Conservation (phyloP, 805 yeast species). For the Candida adriatica region DNA sequence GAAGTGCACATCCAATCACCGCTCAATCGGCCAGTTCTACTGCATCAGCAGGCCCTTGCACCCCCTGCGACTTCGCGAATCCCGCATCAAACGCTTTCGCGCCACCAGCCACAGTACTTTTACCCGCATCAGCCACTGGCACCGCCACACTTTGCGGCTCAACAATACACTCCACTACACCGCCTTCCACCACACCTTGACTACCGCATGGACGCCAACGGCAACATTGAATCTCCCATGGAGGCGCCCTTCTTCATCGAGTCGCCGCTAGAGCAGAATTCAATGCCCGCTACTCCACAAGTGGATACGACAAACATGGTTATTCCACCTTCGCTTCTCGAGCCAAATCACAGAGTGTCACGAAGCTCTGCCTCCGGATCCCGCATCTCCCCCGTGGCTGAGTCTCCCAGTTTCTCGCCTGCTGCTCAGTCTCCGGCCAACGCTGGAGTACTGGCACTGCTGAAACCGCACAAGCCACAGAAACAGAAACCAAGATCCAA, state of each 20-base stretch:
- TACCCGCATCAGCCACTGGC: too few species aligned
- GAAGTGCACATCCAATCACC: too few species aligned
- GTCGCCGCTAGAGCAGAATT: constrained; percentile 2
- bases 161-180: neutral
- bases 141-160: neutral
- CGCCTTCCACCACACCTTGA: neutral
- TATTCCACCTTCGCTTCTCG: constrained; percentile 6
- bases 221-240: constrained; percentile 1
- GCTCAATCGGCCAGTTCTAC: too few species aligned
- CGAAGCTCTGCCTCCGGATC: neutral
- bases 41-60: too few species aligned
- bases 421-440: neutral
- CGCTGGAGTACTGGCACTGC: constrained; percentile 3
- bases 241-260: constrained; percentile 5
- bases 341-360: neutral
- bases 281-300: constrained; percentile 4
- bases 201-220: neutral
- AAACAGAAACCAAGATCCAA: constrained; percentile 36
- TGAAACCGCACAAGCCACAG: constrained; percentile 2
- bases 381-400: constrained; percentile 1
- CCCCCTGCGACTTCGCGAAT: too few species aligned
- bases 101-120: too few species aligned
- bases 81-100: too few species aligned
- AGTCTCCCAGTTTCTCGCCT: neutral
- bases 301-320: constrained; percentile 4